Base-by-base conservation (phyloP, 352 stramenopile species). In the Pythium phragmiticola region DNA sequence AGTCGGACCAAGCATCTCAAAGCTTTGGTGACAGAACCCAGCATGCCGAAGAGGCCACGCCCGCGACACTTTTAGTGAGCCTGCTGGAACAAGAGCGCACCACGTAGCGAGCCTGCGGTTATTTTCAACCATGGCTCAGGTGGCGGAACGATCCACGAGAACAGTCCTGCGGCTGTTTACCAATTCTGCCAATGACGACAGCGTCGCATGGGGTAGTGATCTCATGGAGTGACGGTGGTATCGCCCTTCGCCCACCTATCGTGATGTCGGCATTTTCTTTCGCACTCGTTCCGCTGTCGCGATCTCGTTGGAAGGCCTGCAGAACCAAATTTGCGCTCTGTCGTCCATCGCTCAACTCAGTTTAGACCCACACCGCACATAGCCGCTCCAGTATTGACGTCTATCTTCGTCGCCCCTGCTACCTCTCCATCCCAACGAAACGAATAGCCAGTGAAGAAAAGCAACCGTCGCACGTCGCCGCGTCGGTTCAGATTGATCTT, bases 391-490 rank as follows among this genome's bases (percentile, higher is more conserved):
- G 34, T 14, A 11, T 43, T 16, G 19, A 61, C 33, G 56, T 39
- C 34, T 39, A 67, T 50, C 60, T 52, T 51, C 21, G 16, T 52
- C 46, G 11, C n/a, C 17, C 36, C 3, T 34, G 13, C 6, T 51
- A 16, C 59, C 46, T 60, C 60, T 66, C 28, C 60, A 60, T 66
- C 60, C 39, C 60, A 60, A 34, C 45, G 26, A 34, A 47, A 46
- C 53, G 19, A 47, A 52, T 49, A 66, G 53, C 43, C 55, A 49
- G 54, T 51, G 54, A 7, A 36, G 39, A 46, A 19, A 6, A 59
- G 39, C 59, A 58, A 52, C 59, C 41, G 55, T 61, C 42, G 41
- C 58, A 49, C 39, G 14, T 13, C 57, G 17, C 39, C 57, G 28
- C 28, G 43, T 50, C 50, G 17, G 37, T 54, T 41, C n/a, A 48